These are phyloP conservation scores for Hanseniaspora osmophila DNA, from an alignment of 805 yeast genomes.

Conservation along the genomic window DNA sequence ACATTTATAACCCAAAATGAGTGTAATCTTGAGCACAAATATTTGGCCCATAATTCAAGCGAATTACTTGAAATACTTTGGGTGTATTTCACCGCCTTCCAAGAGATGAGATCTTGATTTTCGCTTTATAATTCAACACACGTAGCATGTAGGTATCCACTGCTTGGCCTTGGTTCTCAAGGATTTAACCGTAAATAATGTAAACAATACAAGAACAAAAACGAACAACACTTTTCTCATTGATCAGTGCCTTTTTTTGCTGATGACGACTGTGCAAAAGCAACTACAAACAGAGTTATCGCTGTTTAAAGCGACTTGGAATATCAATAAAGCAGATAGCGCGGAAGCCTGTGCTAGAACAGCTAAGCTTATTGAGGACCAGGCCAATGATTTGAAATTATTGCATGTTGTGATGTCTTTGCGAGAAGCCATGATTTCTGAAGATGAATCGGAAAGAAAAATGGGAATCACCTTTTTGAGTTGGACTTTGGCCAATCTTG, in stretches of 20 bases:
- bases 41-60: too few relatives aligned
- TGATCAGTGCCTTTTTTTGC: neutral
- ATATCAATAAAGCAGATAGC: conserved; percentile 21
- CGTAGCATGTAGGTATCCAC: too few relatives aligned
- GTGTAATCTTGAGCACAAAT: too few relatives aligned
- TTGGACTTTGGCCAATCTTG: conserved; percentile 21
- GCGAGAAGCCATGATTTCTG: conserved; percentile 51
- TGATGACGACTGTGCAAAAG: neutral
- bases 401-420: conserved; percentile 41
- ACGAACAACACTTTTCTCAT: too few relatives aligned
- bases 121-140: too few relatives aligned
- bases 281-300: neutral
- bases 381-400: conserved; percentile 21
- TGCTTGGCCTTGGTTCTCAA: too few relatives aligned
- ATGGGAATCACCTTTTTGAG: conserved; percentile 35
- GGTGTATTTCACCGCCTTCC: too few relatives aligned
- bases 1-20: too few relatives aligned
- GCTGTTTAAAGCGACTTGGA: conserved; percentile 27
- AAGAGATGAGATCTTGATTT: too few relatives aligned
- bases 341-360: conserved; percentile 18
- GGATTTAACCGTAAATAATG: too few relatives aligned
- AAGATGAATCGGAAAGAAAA: conserved; percentile 36
- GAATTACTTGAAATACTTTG: too few relatives aligned
- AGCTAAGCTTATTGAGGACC: conserved; percentile 14
- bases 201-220: too few relatives aligned